These are phyloP conservation scores for Atkinsonella texensis DNA, from an alignment of 2,329 filamentous ascomycete species.

Conservation along the genomic window DNA sequence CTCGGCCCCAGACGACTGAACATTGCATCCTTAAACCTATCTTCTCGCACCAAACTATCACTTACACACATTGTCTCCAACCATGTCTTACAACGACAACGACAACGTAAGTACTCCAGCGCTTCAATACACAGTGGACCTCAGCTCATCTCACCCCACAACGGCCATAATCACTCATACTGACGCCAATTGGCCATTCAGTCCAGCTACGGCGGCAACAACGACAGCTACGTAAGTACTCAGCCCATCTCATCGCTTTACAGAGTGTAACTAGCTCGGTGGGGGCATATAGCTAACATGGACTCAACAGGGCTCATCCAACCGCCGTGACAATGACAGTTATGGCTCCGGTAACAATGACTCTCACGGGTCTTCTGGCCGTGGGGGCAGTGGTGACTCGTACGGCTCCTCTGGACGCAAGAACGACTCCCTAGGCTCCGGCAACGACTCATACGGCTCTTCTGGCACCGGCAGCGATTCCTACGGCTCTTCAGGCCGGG, in stretches of 20 bases:
- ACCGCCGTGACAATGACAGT: conserved; percentile 10
- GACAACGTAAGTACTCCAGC: conserved; percentile 19
- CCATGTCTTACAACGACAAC: conserved; percentile 37
- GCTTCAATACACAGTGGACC: not conserved
- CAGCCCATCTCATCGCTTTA: not conserved
- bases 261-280: too few relatives aligned
- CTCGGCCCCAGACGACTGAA: too few relatives aligned
- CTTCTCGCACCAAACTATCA: too few relatives aligned
- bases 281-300: not conserved
- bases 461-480: too few relatives aligned
- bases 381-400: too few relatives aligned
- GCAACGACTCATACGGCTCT: too few relatives aligned
- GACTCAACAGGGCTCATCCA: conserved; percentile 10
- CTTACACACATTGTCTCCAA: conserved; percentile 4
- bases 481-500: conserved; percentile 6
- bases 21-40: too few relatives aligned
- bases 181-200: conserved; percentile 5
- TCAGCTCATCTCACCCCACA: not conserved
- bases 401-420: too few relatives aligned
- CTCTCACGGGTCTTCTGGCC: too few relatives aligned
- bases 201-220: conserved; percentile 18
- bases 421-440: too few relatives aligned
- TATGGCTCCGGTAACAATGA: too few relatives aligned
- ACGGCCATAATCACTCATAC: not conserved
- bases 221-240: conserved; percentile 16